A percentile compares a stretch with the other conserved stretches of the same genome.
Evolutionary conservation across 441 rosid species (phyloP).

Genomic region (Gossypium davidsonii): DNA sequence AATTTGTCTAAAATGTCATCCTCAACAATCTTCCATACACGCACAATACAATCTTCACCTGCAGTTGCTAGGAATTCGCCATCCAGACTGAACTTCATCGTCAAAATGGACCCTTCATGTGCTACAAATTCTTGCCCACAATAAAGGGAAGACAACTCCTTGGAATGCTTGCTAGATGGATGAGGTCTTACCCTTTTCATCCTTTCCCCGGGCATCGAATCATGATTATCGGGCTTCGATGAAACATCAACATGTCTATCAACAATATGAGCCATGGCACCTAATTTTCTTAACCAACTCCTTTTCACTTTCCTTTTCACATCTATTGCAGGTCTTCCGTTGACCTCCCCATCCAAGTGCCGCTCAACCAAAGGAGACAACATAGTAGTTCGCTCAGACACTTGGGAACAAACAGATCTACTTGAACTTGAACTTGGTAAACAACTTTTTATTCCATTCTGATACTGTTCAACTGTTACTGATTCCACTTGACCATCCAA

Average conservation of each 20-base stretch:
- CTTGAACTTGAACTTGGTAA: conserved; percentile 24
- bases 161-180: conserved; percentile 49
- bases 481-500: conserved; percentile 29
- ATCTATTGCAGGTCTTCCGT: conserved; percentile 18
- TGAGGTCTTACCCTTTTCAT: conserved; percentile 51
- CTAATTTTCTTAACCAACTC: conserved; percentile 48
- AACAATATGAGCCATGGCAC: conserved; percentile 26
- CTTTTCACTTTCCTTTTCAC: conserved; percentile 26
- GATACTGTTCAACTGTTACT: conserved; percentile 20
- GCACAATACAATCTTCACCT: conserved; percentile 73
- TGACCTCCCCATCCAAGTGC: conserved; percentile 12
- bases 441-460: conserved; percentile 16
- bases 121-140: conserved; percentile 66
- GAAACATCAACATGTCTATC: conserved; percentile 27
- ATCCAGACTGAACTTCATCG: conserved; percentile 86
- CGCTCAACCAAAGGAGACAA: conserved; percentile 26
- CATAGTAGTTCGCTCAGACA: conserved; percentile 25
- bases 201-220: conserved; percentile 22
- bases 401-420: conserved; percentile 37
- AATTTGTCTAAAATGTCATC: conserved; percentile 49
- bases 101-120: conserved; percentile 67
- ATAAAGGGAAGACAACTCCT: conserved; percentile 71
- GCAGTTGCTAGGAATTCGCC: conserved; percentile 76
- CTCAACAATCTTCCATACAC: conserved; percentile 73
- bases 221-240: conserved; percentile 21